These are phyloP conservation scores for Cylindrodendrum hubeiense DNA, from an alignment of 2,329 filamentous ascomycete species.

Conservation along the genomic window DNA sequence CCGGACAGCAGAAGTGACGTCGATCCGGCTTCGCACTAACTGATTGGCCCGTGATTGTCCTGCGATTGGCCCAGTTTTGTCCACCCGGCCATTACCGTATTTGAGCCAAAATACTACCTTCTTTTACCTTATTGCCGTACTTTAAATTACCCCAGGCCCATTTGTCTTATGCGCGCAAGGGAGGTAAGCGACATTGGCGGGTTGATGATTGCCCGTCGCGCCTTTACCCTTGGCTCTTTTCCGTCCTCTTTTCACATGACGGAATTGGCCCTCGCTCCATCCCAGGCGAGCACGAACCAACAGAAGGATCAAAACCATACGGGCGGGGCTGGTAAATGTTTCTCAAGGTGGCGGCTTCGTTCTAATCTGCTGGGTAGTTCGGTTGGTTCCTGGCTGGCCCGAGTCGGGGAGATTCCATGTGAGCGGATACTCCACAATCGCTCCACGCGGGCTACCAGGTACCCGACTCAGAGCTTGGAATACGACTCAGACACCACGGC, in stretches of 20 bases:
- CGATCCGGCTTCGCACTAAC: neutral
- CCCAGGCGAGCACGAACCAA: neutral
- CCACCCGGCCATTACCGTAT: neutral
- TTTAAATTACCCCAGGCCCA: slow-evolving; percentile 1
- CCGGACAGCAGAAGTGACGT: neutral
- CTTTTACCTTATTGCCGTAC: neutral
- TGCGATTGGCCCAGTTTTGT: neutral
- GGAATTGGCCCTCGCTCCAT: neutral
- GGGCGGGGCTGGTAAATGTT: neutral
- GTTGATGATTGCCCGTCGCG: neutral
- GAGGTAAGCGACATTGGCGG: neutral
- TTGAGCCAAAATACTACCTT: neutral
- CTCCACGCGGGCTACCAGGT: neutral
- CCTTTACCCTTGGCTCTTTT: neutral
- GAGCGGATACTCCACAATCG: neutral
- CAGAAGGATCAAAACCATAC: neutral
- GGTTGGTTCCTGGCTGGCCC: neutral
- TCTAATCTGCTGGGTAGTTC: neutral
- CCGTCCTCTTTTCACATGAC: neutral
- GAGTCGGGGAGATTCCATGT: neutral
- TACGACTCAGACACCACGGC: neutral
- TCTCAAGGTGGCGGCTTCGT: neutral
- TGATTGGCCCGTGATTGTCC: neutral
- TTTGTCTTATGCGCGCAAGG: neutral
- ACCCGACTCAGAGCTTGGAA: neutral